phyloP scores from a whole-genome alignment of 345 rosid genomes.

The Salix purpurea region DNA sequence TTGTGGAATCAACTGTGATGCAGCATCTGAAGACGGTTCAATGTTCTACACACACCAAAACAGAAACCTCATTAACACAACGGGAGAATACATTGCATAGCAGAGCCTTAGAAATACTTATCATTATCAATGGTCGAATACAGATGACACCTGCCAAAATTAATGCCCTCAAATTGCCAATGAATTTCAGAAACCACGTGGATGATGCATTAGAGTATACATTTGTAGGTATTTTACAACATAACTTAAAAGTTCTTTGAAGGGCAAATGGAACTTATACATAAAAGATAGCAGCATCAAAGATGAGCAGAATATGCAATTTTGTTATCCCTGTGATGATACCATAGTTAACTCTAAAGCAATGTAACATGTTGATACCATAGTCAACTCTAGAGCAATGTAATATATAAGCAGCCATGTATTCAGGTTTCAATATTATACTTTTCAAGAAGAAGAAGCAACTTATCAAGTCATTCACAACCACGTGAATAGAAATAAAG shows the following conservation, averaged over 20 bases:
- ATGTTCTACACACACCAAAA: conserved; percentile 53
- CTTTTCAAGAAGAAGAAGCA: not conserved
- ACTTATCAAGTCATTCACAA: not conserved
- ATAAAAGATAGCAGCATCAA: not conserved
- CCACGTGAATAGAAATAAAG: not conserved
- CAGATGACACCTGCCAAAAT: too few relatives aligned
- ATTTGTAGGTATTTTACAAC: not conserved
- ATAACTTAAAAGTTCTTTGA: not conserved
- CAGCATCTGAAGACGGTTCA: conserved; percentile 64
- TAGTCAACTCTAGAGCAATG: too few relatives aligned
- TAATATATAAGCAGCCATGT: too few relatives aligned
- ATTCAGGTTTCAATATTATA: too few relatives aligned
- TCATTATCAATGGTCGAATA: not conserved
- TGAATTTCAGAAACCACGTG: not conserved
- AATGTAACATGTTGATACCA: not conserved
- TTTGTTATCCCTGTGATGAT: not conserved
- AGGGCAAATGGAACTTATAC: not conserved
- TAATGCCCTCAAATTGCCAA: not conserved
- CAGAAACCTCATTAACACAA: not conserved
- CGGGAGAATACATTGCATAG: not conserved
- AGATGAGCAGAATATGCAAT: not conserved
- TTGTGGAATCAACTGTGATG: conserved; percentile 74
- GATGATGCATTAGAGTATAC: not conserved
- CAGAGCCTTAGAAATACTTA: not conserved
- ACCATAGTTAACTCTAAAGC: not conserved